These are phyloP conservation scores for Neurospora discreta DNA, from an alignment of 495 filamentous ascomycete genomes.

Conservation along the genomic window DNA sequence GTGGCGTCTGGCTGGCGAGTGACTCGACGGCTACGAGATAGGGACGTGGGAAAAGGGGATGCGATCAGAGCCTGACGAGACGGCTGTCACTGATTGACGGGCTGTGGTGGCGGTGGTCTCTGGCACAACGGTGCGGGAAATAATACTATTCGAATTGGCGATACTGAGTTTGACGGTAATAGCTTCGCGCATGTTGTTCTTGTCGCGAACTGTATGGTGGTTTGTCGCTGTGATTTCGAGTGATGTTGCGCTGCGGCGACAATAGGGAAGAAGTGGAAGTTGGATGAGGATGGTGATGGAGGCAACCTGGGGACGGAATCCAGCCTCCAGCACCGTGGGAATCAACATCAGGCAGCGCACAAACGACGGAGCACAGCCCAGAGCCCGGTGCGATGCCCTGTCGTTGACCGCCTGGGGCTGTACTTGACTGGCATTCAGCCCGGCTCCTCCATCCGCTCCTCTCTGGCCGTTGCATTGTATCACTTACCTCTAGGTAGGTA, in stretches of 20 bases:
- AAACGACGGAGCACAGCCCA: background rate
- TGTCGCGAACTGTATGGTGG: background rate
- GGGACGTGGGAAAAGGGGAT: slow-evolving; percentile 7
- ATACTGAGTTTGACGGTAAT: slow-evolving; percentile 13
- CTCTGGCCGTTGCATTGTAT: background rate
- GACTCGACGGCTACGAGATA: slow-evolving; percentile 5
- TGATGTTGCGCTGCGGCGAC: background rate
- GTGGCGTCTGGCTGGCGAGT: background rate
- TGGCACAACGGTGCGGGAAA: slow-evolving; percentile 2
- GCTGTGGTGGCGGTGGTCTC: background rate
- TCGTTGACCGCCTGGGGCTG: background rate
- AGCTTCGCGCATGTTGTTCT: slow-evolving; percentile 19
- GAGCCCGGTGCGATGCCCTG: background rate
- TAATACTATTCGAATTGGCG: slow-evolving; percentile 17
- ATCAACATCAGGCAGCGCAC: background rate
- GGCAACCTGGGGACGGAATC: background rate
- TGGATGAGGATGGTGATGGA: slow-evolving; percentile 14
- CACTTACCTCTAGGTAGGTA: no score
- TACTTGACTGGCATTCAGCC: background rate
- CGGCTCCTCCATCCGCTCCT: background rate
- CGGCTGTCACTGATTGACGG: slow-evolving; percentile 1
- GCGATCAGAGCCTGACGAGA: slow-evolving; percentile 6
- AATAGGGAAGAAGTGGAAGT: slow-evolving; percentile 8
- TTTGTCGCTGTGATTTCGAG: slow-evolving; percentile 1
- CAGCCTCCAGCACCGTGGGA: background rate